phyloP scores from a whole-genome alignment of 2,329 filamentous ascomycete species.

The Phyllosticta citrichinensis region DNA sequence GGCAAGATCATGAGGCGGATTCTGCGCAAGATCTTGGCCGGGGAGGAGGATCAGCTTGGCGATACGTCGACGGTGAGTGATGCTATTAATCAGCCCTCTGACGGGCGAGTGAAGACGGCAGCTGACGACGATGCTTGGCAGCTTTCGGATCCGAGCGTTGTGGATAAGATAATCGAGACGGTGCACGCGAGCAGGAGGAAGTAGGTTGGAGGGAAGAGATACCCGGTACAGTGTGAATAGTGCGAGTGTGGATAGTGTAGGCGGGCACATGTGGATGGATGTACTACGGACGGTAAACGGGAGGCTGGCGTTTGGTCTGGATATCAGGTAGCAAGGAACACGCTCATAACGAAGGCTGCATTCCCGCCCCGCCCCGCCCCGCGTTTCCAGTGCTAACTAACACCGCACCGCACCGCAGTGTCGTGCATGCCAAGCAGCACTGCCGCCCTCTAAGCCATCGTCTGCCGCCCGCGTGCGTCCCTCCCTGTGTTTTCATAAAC shows the following conservation, averaged over 20 bases:
- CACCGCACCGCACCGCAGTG: not conserved
- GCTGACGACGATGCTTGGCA: constrained; percentile 27
- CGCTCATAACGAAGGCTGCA: not conserved
- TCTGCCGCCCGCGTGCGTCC: not conserved
- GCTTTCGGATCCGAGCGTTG: constrained; percentile 82
- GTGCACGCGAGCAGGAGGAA: constrained; percentile 55
- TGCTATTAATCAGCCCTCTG: constrained; percentile 1
- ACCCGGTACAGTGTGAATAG: not conserved
- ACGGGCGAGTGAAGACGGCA: not conserved
- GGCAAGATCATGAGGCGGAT: constrained; percentile 99
- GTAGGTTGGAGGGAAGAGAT: constrained; percentile 12
- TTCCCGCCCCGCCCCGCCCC: not conserved
- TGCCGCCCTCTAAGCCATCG: not conserved
- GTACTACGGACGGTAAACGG: not conserved
- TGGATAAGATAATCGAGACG: constrained; percentile 76
- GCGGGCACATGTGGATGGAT: not conserved
- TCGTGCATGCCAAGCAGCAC: not conserved
- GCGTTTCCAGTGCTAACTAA: not conserved
- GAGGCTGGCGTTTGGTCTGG: too few relatives aligned
- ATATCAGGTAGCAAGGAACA: too few relatives aligned
- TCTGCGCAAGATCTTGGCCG: constrained; percentile 90
- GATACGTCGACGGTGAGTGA: constrained; percentile 75
- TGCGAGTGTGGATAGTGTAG: too few relatives aligned
- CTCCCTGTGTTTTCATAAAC: constrained; percentile 8
- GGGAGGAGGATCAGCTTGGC: constrained; percentile 93